Base-by-base conservation (phyloP, 495 filamentous ascomycete species). In the Neurospora africana region DNA sequence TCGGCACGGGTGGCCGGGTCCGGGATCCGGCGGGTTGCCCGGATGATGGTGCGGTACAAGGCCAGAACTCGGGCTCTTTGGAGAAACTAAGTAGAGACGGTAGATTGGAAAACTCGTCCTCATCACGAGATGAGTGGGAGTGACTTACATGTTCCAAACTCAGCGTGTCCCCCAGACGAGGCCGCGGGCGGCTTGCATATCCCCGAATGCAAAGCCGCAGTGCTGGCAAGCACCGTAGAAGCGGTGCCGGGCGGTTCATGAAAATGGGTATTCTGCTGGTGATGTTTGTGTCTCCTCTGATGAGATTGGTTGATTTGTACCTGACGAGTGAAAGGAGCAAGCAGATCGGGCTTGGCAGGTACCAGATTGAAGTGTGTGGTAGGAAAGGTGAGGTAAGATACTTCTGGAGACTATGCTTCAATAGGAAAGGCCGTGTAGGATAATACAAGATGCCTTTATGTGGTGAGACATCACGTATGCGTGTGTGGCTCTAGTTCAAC, bases 1-100 rank as follows among this genome's bases (percentile, higher is more conserved):
- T 96, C 93, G 68, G 83, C 80, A 30, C 88, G 86, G 13, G 90
- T 87, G 10, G 75, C 76, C 41, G 81, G 79, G 73, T 89, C 86
- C 7, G 78, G 39, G 30, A 91, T 87, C 38, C 79, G 81, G 69
- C 81, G 77, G 17, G 83, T 84, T 69, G 79, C 82, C 23, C 89
- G 83, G 23, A 89, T 70, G 39, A 91, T 86, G n/a, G 81, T 80
- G 11, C 88, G 85, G 80, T 89, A 91, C 36, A 91, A 76, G 3
- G 84, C 82, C 5, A 91, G 76, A 5, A 82, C 87, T 61, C 85
- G 82, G 30, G 82, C 76, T 37, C 89, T 78, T 75, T 89, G 87
- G 44, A 91, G 80, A 73, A 91, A 91, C 89, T 91, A 71, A 47
- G 21, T 8, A 40, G 23, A 15, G 68, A 74, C 17, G 73, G 68